Evolutionary conservation across 208 protist species (phyloP).

Genomic region (Trypanosoma cruzi): DNA sequence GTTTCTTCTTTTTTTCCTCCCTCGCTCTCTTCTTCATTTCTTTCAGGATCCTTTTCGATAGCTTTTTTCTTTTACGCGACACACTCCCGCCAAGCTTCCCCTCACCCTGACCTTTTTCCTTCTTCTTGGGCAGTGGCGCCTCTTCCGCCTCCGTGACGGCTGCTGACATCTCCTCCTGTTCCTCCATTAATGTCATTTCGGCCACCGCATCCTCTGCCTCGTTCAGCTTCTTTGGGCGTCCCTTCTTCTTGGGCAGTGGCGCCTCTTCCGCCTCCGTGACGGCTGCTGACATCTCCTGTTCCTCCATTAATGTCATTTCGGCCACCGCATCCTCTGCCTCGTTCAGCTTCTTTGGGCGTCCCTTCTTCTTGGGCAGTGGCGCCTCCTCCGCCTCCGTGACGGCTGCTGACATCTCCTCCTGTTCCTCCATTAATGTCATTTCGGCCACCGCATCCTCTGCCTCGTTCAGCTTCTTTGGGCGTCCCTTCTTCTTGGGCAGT

Average conservation of each 20-base stretch:
- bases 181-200: not conserved
- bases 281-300: no score
- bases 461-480: no score
- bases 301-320: no score
- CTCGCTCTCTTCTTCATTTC: conserved; percentile 20
- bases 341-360: no score
- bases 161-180: conserved; percentile 1
- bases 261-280: no score
- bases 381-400: no score
- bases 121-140: not conserved
- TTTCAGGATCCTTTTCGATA: not conserved
- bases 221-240: conserved; percentile 9
- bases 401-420: no score
- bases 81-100: not conserved
- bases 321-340: no score
- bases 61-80: not conserved
- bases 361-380: no score
- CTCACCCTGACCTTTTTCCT: not conserved
- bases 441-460: no score
- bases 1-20: conserved; percentile 20
- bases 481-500: no score
- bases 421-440: no score
- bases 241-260: conserved; percentile 4
- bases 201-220: not conserved
- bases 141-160: not conserved